Percentiles rank a stretch among this genome's conserved stretches.
phyloP scores from a whole-genome alignment of 805 yeast genomes.

The Komagataella populi region DNA sequence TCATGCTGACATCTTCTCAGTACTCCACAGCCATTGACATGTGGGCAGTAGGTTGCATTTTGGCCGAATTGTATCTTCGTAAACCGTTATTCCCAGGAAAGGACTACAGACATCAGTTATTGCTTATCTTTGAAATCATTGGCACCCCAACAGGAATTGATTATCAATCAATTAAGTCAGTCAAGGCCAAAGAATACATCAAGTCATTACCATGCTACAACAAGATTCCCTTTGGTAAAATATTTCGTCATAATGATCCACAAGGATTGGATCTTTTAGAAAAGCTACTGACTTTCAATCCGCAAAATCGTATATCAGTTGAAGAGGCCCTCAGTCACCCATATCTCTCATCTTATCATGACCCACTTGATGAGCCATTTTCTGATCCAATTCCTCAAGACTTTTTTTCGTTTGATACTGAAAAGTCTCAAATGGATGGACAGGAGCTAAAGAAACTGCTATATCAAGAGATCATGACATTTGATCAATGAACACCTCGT shows the following conservation, averaged over 20 bases:
- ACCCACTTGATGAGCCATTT: conserved; percentile 57
- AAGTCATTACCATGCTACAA: conserved; percentile 50
- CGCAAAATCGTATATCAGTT: conserved; percentile 68
- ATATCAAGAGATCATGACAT: conserved; percentile 33
- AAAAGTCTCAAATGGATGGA: conserved; percentile 34
- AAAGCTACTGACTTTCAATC: conserved; percentile 69
- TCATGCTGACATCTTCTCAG: conserved; percentile 60
- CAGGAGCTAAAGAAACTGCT: conserved; percentile 37
- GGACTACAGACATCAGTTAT: conserved; percentile 56
- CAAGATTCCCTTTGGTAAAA: conserved; percentile 34
- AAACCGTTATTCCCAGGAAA: conserved; percentile 65
- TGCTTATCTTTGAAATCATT: conserved; percentile 50
- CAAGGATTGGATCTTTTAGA: conserved; percentile 49
- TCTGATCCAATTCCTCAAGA: conserved; percentile 39
- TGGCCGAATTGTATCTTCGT: conserved; percentile 53
- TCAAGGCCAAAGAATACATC: conserved; percentile 68
- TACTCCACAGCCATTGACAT: conserved; percentile 68
- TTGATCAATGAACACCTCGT: background rate
- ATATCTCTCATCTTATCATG: conserved; percentile 53
- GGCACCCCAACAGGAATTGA: conserved; percentile 72
- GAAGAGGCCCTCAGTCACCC: conserved; percentile 78
- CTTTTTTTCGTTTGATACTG: conserved; percentile 40
- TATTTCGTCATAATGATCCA: conserved; percentile 38
- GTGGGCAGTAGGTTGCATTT: conserved; percentile 72
- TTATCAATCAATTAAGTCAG: conserved; percentile 56